Base-by-base conservation (phyloP, 352 stramenopile species). In the Phytophthora vignae region DNA sequence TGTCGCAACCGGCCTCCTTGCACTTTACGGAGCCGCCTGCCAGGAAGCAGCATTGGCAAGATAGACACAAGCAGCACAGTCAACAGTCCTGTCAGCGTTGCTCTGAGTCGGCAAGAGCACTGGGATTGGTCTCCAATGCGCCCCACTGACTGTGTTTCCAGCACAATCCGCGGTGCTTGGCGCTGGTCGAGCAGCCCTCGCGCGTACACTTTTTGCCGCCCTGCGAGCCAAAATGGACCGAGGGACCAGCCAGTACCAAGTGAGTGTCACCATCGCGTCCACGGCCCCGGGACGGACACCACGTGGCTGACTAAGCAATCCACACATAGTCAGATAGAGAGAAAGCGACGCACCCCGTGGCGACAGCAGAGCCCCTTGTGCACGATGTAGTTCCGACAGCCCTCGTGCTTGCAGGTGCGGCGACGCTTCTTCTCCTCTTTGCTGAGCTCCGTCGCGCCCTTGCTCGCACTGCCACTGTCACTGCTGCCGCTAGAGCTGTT, bases 131-230 rank as follows among this genome's bases (percentile, higher is more conserved):
- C 40, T 17, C 12, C 40, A 0, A 3, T 14, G 29, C n/a, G n/a
- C n/a, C 80, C 58, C 46, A 82, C 77, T 46, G 19, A 59, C 67
- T 67, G 40, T 78, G 67, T 48, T 79, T 78, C 71, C 71, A 78
- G 71, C 71, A 78, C 2, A 87, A 72, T 42, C 83, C 83, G 46
- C 74, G 77, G 72, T 88, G 85, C 62, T 90, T 77, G 19, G 77
- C 77, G 46, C 77, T 80, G 11, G 72, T 67, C 11, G 46, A 57
- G 25, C 77, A 84, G 7, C 54, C 67, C 21, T 77, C 66, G 6
- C 79, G 44, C 1, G 71, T 76, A 40, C 78, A 85, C 10, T 73
- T 76, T 38, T 83, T 83, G 22, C 78, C 78, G 11, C 78, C 78
- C 69, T 82, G 15, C 22, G 25, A 2, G 25, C 25, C 25, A 29